phyloP scores from a whole-genome alignment of 371 early-diverging fungal species.

The Mortierella sp. region DNA sequence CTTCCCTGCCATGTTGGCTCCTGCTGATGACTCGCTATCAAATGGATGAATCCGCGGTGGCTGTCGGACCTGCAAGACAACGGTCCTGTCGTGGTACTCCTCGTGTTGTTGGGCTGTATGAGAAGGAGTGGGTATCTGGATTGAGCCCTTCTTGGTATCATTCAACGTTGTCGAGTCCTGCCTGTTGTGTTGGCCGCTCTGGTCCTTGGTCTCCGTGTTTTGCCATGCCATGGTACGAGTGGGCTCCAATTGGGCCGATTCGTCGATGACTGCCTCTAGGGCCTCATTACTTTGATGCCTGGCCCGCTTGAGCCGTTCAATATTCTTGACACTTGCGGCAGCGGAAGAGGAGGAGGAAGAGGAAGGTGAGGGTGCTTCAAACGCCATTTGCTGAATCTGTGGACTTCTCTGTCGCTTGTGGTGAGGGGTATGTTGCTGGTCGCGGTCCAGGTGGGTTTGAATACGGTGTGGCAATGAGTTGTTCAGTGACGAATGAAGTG shows the following conservation, averaged over 20 bases:
- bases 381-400: constrained; percentile 18
- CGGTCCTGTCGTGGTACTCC: not conserved
- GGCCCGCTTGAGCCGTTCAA: constrained; percentile 39
- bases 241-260: not conserved
- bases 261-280: not conserved
- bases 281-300: constrained; percentile 14
- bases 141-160: not conserved
- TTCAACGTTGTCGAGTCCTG: not conserved
- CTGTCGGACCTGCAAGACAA: not conserved
- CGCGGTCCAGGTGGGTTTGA: constrained; percentile 17
- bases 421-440: constrained; percentile 10
- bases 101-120: not conserved
- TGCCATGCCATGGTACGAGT: not conserved
- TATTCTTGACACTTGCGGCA: not conserved
- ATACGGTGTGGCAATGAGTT: constrained; percentile 21
- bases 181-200: not conserved
- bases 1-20: not conserved
- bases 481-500: not conserved
- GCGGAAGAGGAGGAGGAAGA: not conserved
- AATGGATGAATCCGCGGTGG: constrained; percentile 33
- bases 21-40: constrained; percentile 21
- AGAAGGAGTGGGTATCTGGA: not conserved
- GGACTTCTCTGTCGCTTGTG: constrained; percentile 53
- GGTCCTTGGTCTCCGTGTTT: not conserved
- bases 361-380: constrained; percentile 18